Evolutionary conservation across 1,284 basidiomycete genomes (phyloP), one percentile per base, ranked within the genome.

Genomic region (Ustilago lituana): DNA sequence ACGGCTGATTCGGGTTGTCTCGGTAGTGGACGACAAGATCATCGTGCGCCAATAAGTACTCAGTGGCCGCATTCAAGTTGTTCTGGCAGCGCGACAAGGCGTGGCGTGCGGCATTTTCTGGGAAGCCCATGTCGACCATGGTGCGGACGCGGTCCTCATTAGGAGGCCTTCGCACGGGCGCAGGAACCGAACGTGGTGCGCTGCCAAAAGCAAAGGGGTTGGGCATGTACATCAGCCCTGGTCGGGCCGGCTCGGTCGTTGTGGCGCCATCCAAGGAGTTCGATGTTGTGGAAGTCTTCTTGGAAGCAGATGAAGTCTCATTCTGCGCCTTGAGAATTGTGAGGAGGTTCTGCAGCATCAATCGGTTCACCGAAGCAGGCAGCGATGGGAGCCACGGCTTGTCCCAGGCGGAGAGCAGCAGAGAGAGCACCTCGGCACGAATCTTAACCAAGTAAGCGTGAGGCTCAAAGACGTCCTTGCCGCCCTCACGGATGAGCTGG

Each of bases 111-210:
- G 92, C 91, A 36, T 87, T 87, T 9, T 92, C 88, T 23, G 91
- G 88, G 84, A 98, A 99, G 46, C 96, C 96, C 96, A 99, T 98
- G 73, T 98, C 95, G 15, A 89, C 89, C 45, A 98, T 85, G 75
- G 93, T 90, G 45, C 88, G 87, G 41, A 97, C 88, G 26, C 89
- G 88, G 2, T 62, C 62, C 38, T 80, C 77, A 51, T 82, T 77
- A 6, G 74, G 76, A 11, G 60, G 41, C 17, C 60, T 51, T 29
- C 66, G 59, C 22, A 57, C 40, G 24, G 47, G 56, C 12, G 57
- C 56, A 26, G 44, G 57, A 33, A 44, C 48, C 50, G n/a, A 46
- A 6, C 52, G 66, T 35, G 38, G 74, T 35, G 54, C 59, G 24
- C 45, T 73, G 14, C 66, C 62, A 11, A 68, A 54, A 4, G 68